Base-by-base conservation (phyloP, 2,329 filamentous ascomycete genomes). In the Phaeosphaeriaceae sp. region DNA sequence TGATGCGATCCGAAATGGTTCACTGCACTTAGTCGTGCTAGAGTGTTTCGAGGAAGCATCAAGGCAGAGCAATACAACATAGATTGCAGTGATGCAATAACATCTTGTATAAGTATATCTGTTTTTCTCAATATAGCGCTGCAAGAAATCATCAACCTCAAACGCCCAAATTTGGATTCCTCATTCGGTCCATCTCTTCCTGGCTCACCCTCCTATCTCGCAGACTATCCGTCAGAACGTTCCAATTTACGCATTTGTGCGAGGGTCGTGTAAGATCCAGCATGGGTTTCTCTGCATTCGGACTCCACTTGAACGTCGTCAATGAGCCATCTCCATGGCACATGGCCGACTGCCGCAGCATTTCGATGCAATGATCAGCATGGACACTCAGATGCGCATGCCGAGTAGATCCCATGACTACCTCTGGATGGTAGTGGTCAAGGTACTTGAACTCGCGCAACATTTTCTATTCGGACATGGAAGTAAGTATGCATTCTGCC, bases 1-100 rank as follows among this genome's bases (percentile, higher is more conserved):
- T 22, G 60, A 62, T 22, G 54, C 56, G 13, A 55, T 62, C 31
- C 46, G 57, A n/a, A 62, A 55, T 41, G 60, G 60, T 2, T 54
- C 54, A 6, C 49, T 59, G 25, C 54, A 59, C 44, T 19, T 36
- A n/a, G 49, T 45, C 15, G 49, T 59, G 6, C 41, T 59, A 20
- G 56, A 59, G 6, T 59, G 52, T 17, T 59, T 59, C 19, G 42
- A 48, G 22, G 45, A 59, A 45, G 51, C 24, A n/a, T 48, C 45
- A 15, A 27, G 11, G 45, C 45, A 36, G 19, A 27, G 9, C 7
- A 25, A n/a, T 25, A 9, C n/a, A 19, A 44, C 7, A 11, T 20
- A 20, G 15, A 3, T 36, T 5, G 25, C 25, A 31, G 25, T 31
- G 25, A 6, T 31, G 11, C 25, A 31, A 31, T 31, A n/a, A n/a